Base-by-base conservation (phyloP, 1,139 yeast genomes). In the Yarrowia galli region DNA sequence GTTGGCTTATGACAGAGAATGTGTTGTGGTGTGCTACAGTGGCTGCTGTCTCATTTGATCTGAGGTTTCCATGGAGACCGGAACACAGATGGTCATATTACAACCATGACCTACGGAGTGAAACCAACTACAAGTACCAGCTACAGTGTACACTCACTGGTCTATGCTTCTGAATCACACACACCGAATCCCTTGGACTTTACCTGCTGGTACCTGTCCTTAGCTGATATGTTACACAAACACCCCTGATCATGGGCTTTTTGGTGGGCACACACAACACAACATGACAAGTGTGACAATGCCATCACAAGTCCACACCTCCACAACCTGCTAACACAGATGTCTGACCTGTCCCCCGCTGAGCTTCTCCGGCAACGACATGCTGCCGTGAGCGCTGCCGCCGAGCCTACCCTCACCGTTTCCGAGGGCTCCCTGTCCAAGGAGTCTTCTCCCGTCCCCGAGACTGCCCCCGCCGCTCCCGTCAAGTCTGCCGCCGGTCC, bases 361-460 rank as follows among this genome's bases (percentile, higher is more conserved):
- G 66, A 60, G 45, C 51, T 67, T 25, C 67, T 53, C 60, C 54
- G 53, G 61, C 68, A 51, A 20, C 67, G 68, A 49, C 66, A 58
- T 13, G 58, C 68, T 25, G 68, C 68, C 28, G 51, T 42, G 28
- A 54, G 36, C 46, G 65, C 64, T 46, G 48, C 40, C 23, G 18
- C 45, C 35, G 49, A 58, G 46, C 61, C 56, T 67, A 46, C 71
- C 28, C 69, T 66, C 56, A 70, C 72, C 42, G 70, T 72, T 56
- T 67, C 71, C 45, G 70, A 70, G 49, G 72, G 71, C 36, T 69
- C 70, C 32, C 70, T 66, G 42, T 65, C 67, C 49, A 68, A 64
- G 51, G 69, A 67, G 32, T 25, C 68, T 13, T 36, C 67, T 20
- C 56, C 68, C 61, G 22, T 68, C 28, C 66, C 68, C 46, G 71